Base-by-base conservation (phyloP, 805 yeast species). In the Candida palmyrensis region DNA sequence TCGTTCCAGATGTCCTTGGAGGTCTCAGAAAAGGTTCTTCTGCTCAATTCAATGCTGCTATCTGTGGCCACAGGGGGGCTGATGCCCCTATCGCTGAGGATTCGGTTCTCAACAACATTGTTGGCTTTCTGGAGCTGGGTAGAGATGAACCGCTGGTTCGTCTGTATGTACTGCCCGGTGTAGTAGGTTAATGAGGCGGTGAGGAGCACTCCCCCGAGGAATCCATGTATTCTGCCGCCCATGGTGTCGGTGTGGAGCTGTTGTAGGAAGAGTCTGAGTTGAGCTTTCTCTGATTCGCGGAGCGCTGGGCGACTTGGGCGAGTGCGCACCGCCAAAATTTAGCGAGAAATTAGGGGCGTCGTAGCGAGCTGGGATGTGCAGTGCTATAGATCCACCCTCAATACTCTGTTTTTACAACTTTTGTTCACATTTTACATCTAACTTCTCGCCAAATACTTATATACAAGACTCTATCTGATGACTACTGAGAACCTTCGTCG, bases 1-100 rank as follows among this genome's bases (percentile, higher is more conserved):
- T 74, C 77, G 49, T 84, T 80, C 95, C 95, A 84, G 26, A 83
- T 66, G 48, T 84, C 94, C 43, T 79, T 82, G 39, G 73, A 63
- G 0, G 88, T 79, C 53, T 85, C 88, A 7, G 48, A 48, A 20
- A 76, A 40, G 16, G 59, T 52, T 19, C 83, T 68, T 15, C 40
- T 37, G 18, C 47, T 44, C 22, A 38, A 27, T 23, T 37, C 33
- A 10, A 41, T 40, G 19, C 51, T 50, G 20, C 51, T 50, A 18
- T 68, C 59, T 37, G 63, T 55, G 37, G 75, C 75, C 14, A 62
- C 49, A 19, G 70, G 69, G 33, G 68, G 59, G 5, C 63, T 48
- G 18, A 71, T 57, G 41, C 72, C 73, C 21, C 64, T 59, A 20
- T 73, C 64, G 10, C 71, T 56, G 32, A 73, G 67, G 28, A 79